These are phyloP conservation scores for Alternaria solani DNA, from an alignment of 2,329 filamentous ascomycete species.

Conservation along the genomic window DNA sequence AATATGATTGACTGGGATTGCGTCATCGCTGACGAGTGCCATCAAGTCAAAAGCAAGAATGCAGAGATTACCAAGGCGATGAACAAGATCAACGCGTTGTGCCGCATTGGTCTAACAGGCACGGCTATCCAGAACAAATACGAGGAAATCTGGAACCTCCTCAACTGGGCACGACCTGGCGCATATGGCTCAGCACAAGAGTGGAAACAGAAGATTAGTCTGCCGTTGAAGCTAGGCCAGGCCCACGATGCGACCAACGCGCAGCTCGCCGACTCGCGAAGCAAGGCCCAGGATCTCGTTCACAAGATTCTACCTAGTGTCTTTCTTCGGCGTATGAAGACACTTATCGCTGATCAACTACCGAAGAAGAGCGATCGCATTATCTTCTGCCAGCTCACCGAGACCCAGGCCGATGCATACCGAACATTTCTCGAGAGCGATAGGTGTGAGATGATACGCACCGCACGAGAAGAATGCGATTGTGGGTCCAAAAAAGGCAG, in stretches of 20 bases:
- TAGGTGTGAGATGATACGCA: conserved; percentile 72
- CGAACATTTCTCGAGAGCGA: conserved; percentile 79
- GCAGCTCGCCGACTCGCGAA: conserved; percentile 81
- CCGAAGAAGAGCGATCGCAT: conserved; percentile 95
- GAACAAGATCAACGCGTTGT: conserved; percentile 89
- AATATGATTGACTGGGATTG: conserved; percentile 94
- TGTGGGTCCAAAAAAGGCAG: conserved; percentile 74
- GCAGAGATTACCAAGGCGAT: conserved; percentile 85
- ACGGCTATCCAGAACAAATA: conserved; percentile 99
- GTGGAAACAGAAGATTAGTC: conserved; percentile 81
- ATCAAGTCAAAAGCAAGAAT: conserved; percentile 80
- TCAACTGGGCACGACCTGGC: conserved; percentile 96
- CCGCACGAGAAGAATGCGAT: conserved; percentile 71
- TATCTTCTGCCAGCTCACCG: conserved; percentile 91
- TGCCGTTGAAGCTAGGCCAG: conserved; percentile 85
- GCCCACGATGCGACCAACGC: conserved; percentile 88
- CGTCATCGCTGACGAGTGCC: conserved; percentile 93
- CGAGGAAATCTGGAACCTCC: conserved; percentile 92
- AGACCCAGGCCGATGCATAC: conserved; percentile 82
- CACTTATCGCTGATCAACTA: conserved; percentile 87
- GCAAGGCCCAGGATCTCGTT: conserved; percentile 83
- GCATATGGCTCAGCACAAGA: conserved; percentile 70
- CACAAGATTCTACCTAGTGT: conserved; percentile 87
- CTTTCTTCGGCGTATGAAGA: conserved; percentile 92
- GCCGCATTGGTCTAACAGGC: conserved; percentile 90